Evolutionary conservation across 306 rosid genomes (phyloP).

Genomic region (Citrullus mucosospermus): DNA sequence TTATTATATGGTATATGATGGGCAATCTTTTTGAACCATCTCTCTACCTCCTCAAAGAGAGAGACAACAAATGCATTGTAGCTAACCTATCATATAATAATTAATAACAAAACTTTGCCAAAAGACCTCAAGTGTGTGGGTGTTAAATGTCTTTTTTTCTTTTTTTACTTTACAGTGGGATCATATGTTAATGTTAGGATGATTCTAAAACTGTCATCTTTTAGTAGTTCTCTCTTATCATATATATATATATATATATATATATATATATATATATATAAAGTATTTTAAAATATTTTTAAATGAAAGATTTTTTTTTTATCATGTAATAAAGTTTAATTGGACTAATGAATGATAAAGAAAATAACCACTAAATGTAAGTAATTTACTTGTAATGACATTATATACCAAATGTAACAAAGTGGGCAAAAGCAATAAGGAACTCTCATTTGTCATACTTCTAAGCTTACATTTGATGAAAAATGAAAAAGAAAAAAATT

Average conservation of each 20-base stretch:
- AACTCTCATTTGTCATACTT: conserved; percentile 24
- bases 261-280: too few species aligned
- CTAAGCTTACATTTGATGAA: conserved; percentile 14
- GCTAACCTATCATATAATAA: not conserved
- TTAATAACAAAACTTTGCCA: not conserved
- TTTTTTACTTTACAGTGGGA: not conserved
- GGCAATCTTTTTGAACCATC: not conserved
- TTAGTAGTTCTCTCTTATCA: too few species aligned
- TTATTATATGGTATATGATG: not conserved
- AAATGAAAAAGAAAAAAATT: not conserved
- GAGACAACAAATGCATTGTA: not conserved
- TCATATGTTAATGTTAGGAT: not conserved
- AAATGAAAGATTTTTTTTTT: too few species aligned
- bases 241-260: too few species aligned
- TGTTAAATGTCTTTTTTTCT: not conserved
- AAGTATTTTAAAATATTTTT: too few species aligned
- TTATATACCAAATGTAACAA: too few species aligned
- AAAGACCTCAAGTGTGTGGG: not conserved
- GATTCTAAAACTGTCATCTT: not conserved
- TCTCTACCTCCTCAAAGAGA: not conserved
- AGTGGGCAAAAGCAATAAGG: not conserved
- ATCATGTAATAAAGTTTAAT: too few species aligned
- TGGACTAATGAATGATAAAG: too few species aligned
- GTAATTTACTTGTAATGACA: too few species aligned
- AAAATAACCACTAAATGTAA: too few species aligned